Evolutionary conservation across 2,329 filamentous ascomycete genomes (phyloP).

Genomic region (Hymenoscyphus scutula): DNA sequence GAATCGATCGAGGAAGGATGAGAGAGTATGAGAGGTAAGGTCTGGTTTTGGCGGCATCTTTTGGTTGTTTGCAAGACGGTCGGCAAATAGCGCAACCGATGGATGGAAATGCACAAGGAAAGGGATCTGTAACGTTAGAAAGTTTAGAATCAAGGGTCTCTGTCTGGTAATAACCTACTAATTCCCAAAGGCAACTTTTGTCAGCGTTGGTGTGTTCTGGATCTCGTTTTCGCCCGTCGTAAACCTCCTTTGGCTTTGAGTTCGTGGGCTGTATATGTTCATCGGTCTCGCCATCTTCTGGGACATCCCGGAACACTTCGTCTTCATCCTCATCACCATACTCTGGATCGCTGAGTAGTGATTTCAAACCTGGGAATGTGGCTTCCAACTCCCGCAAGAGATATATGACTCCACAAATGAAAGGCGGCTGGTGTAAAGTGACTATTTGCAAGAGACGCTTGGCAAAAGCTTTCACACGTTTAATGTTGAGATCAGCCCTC

Average conservation of each 20-base stretch:
- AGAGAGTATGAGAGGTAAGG: conserved; percentile 82
- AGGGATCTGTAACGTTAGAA: conserved; percentile 47
- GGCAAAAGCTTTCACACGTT: conserved; percentile 91
- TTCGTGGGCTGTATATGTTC: conserved; percentile 11
- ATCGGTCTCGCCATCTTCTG: conserved; percentile 49
- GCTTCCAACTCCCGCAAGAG: conserved; percentile 77
- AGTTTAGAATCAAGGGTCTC: neutral
- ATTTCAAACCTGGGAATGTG: conserved; percentile 76
- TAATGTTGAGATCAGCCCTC: conserved; percentile 85
- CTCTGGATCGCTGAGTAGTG: conserved; percentile 78
- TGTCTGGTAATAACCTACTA: conserved; percentile 49
- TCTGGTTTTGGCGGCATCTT: conserved; percentile 85
- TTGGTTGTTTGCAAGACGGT: conserved; percentile 65
- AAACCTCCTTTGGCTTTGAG: conserved; percentile 42
- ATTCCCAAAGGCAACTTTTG: conserved; percentile 87
- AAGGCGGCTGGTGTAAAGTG: conserved; percentile 85
- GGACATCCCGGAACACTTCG: conserved; percentile 59
- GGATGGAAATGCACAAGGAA: conserved; percentile 86
- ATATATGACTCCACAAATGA: conserved; percentile 90
- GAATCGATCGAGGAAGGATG: conserved; percentile 96
- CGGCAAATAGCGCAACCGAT: conserved; percentile 81
- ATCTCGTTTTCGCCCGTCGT: conserved; percentile 88
- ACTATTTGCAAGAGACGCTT: conserved; percentile 89
- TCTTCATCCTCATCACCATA: conserved; percentile 65
- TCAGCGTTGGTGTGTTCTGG: conserved; percentile 94